phyloP scores from a whole-genome alignment of 345 rosid genomes.

The Stellera chamaejasme region DNA sequence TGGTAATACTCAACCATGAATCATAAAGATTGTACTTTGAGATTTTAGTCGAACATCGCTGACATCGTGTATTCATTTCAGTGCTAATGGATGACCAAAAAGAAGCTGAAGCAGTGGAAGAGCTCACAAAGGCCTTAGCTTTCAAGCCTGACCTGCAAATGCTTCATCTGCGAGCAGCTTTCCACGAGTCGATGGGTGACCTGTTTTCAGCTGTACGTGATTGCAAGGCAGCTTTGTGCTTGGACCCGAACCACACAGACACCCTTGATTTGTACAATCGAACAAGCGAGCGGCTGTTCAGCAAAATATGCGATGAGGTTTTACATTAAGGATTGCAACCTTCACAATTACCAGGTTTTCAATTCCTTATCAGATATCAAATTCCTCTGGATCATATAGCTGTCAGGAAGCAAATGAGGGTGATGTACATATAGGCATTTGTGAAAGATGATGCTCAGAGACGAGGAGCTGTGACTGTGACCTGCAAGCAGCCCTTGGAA shows the following conservation, averaged over 20 bases:
- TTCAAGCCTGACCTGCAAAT: constrained; percentile 86
- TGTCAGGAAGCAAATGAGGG: background rate
- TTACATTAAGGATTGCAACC: constrained; percentile 3
- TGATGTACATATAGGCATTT: constrained; percentile 3
- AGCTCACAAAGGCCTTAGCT: constrained; percentile 78
- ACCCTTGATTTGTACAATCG: constrained; percentile 66
- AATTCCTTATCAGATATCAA: background rate
- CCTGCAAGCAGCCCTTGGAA: background rate
- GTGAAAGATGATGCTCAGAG: constrained; percentile 7
- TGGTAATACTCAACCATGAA: constrained; percentile 34
- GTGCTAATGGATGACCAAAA: constrained; percentile 94
- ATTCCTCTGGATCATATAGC: background rate
- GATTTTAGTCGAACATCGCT: background rate
- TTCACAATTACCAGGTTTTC: constrained; percentile 7
- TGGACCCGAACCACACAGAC: constrained; percentile 72
- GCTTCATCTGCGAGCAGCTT: constrained; percentile 95
- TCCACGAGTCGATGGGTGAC: constrained; percentile 74
- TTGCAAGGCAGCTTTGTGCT: constrained; percentile 89
- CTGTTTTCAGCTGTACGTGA: constrained; percentile 51
- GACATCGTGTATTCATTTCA: constrained; percentile 20
- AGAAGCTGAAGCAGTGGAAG: constrained; percentile 76
- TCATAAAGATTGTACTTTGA: no score
- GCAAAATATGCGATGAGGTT: constrained; percentile 22
- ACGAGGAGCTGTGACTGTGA: background rate
- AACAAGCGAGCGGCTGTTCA: constrained; percentile 36